Conservation (phyloP, 2,329 filamentous ascomycete genomes). For the Colletotrichum sublineola region DNA sequence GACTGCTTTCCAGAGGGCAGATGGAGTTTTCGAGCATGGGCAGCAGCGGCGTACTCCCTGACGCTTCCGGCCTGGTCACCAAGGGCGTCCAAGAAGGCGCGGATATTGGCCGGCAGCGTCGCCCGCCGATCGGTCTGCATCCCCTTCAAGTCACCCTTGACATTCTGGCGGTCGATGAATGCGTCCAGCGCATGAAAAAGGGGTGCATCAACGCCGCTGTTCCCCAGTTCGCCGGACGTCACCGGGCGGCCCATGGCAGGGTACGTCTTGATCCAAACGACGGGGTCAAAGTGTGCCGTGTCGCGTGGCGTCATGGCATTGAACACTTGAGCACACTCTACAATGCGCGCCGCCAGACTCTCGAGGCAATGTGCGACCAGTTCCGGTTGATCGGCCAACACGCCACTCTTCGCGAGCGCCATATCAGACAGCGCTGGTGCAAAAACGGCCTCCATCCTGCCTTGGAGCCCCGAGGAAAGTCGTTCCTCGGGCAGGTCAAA, state of each 20-base stretch:
- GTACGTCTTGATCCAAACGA: constrained; percentile 40
- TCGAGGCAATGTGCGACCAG: constrained; percentile 30
- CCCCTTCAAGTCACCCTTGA: constrained; percentile 31
- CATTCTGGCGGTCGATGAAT: constrained; percentile 25
- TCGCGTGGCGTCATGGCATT: constrained; percentile 36
- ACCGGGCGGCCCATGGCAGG: constrained; percentile 35
- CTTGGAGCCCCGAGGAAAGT: constrained; percentile 33
- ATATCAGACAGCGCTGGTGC: constrained; percentile 33
- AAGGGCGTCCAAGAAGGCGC: constrained; percentile 31
- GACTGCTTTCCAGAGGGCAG: constrained; percentile 8
- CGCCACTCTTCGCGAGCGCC: constrained; percentile 31
- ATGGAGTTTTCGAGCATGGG: neutral
- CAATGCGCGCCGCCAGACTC: constrained; percentile 26
- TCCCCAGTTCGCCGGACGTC: constrained; percentile 30
- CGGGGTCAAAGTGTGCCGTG: constrained; percentile 30
- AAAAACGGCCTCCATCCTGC: constrained; percentile 30
- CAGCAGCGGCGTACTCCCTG: constrained; percentile 28
- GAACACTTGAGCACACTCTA: constrained; percentile 31
- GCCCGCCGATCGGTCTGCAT: constrained; percentile 36
- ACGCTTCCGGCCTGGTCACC: constrained; percentile 22
- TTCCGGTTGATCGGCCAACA: constrained; percentile 30
- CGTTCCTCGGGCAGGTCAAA: constrained; percentile 37
- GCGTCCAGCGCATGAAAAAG: constrained; percentile 37
- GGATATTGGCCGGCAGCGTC: constrained; percentile 33
- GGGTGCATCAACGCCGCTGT: constrained; percentile 35